phyloP scores from a whole-genome alignment of 495 filamentous ascomycete genomes.

The Viridothelium virens region DNA sequence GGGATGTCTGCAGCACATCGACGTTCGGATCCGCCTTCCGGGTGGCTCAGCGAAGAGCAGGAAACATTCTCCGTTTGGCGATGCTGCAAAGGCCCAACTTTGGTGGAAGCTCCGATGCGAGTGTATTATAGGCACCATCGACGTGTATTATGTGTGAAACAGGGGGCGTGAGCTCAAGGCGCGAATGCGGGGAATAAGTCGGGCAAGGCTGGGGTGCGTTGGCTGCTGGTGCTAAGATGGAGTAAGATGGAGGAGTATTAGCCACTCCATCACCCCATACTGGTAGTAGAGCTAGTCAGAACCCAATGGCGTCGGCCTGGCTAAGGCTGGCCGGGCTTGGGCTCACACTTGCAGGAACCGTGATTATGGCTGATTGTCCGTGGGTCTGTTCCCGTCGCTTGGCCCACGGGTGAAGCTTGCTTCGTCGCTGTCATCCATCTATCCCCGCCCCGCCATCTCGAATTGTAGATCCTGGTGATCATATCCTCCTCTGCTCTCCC shows the following conservation, averaged over 20 bases:
- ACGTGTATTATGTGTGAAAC: background rate
- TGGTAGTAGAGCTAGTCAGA: too few species aligned
- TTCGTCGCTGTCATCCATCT: constrained; percentile 4
- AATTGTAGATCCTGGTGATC: constrained; percentile 10
- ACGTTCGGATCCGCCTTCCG: too few species aligned
- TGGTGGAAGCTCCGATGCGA: background rate
- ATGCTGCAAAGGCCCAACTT: background rate
- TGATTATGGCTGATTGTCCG: background rate
- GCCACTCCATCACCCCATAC: too few species aligned
- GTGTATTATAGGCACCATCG: background rate
- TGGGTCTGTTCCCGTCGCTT: background rate
- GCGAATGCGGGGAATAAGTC: constrained; percentile 3
- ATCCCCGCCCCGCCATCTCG: constrained; percentile 7
- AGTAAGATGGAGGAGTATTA: too few species aligned
- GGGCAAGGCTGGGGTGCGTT: too few species aligned
- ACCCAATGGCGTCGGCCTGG: background rate
- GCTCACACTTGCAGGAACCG: background rate
- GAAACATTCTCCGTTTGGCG: too few species aligned
- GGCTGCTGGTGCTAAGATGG: too few species aligned
- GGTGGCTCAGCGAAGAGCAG: too few species aligned
- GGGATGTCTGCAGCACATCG: background rate
- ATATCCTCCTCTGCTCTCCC: background rate
- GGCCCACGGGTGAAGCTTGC: background rate
- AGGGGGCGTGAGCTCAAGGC: background rate
- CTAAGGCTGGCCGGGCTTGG: background rate